phyloP scores from a whole-genome alignment of 192 early-diverging fungal species.

The Backusella luteola region DNA sequence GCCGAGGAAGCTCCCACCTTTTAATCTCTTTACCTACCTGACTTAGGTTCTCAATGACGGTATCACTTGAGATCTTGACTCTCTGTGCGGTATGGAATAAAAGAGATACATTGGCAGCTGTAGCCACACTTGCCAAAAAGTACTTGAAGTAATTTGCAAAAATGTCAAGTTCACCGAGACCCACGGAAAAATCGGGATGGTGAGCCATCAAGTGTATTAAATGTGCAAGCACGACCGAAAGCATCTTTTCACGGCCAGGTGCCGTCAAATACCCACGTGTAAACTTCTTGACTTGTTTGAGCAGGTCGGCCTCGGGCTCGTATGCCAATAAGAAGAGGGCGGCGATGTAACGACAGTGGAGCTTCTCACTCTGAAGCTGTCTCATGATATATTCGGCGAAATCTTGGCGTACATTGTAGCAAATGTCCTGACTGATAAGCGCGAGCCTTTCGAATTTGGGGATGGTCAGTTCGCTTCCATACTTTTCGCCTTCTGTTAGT shows the following conservation, averaged over 20 bases:
- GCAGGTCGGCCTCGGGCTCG: constrained; percentile 78
- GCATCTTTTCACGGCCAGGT: constrained; percentile 16
- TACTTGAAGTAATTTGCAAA: constrained; percentile 84
- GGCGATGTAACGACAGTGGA: constrained; percentile 71
- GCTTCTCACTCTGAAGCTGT: constrained; percentile 53
- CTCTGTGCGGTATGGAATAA: constrained; percentile 72
- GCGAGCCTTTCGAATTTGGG: constrained; percentile 58
- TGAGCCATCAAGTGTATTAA: constrained; percentile 78
- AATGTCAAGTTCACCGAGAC: constrained; percentile 43
- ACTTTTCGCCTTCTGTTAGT: constrained; percentile 49
- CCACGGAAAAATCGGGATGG: constrained; percentile 76
- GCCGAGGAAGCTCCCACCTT: no score
- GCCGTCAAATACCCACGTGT: not conserved
- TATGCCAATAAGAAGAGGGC: constrained; percentile 79
- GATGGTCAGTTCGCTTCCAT: constrained; percentile 52
- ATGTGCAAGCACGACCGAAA: constrained; percentile 59
- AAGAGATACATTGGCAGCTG: constrained; percentile 79
- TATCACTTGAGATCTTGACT: constrained; percentile 76
- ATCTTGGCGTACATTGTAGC: constrained; percentile 74
- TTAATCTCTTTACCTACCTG: constrained; percentile 37
- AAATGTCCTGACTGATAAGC: constrained; percentile 71
- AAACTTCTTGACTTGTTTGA: constrained; percentile 38
- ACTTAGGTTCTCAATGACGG: constrained; percentile 38
- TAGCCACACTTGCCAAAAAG: constrained; percentile 75
- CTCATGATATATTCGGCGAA: constrained; percentile 73